Conservation (phyloP, 2,329 filamentous ascomycete species). For the Capronia epimyces region DNA sequence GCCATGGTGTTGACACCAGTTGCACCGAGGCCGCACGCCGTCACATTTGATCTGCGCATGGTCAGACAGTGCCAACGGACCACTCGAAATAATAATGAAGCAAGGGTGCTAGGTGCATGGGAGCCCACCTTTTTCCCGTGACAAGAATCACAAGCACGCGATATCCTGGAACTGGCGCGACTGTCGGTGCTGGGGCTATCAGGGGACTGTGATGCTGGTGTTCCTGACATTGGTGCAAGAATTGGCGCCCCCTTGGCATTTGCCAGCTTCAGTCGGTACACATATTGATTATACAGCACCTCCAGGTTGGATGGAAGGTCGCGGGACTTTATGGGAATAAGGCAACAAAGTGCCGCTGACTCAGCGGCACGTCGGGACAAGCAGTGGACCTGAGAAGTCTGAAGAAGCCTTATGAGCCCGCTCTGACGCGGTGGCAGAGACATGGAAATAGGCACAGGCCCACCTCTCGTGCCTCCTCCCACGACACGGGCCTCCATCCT, state of each 20-base stretch:
- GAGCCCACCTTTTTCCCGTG: conserved; percentile 45
- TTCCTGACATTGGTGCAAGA: conserved; percentile 7
- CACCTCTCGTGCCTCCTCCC: too few relatives aligned
- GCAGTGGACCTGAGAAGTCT: too few relatives aligned
- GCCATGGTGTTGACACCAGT: conserved; percentile 13
- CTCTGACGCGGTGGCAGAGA: too few relatives aligned
- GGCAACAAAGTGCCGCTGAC: background rate
- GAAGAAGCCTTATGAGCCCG: too few relatives aligned
- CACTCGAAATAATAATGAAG: too few relatives aligned
- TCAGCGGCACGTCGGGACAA: background rate
- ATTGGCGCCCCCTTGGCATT: too few relatives aligned
- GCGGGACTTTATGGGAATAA: background rate
- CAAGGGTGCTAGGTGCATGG: background rate
- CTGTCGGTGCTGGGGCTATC: background rate
- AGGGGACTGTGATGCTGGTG: background rate
- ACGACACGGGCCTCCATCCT: too few relatives aligned
- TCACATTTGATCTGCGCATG: conserved; percentile 47
- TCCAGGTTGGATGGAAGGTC: background rate
- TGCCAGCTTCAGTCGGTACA: too few relatives aligned
- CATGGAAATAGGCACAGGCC: too few relatives aligned
- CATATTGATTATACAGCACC: background rate
- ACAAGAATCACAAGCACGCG: conserved; percentile 46
- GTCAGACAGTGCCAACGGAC: conserved; percentile 3
- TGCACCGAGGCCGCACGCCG: conserved; percentile 9
- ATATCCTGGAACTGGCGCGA: background rate